Conservation (phyloP, 352 stramenopile species). For the Phytophthora macrochlamydospora region DNA sequence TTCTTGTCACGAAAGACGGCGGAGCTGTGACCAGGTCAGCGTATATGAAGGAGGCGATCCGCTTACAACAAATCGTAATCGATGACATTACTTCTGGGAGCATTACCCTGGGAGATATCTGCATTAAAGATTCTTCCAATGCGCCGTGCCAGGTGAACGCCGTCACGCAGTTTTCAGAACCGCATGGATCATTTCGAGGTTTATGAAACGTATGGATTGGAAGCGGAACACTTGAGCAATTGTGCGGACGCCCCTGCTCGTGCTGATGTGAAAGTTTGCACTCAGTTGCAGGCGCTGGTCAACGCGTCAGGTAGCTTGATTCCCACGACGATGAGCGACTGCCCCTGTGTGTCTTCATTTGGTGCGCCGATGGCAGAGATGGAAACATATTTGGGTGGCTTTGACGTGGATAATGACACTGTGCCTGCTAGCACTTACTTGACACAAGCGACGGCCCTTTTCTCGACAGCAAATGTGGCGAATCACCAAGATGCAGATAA, state of each 20-base stretch:
- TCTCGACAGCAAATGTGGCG: conserved; percentile 53
- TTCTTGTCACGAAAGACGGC: conserved; percentile 65
- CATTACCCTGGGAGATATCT: conserved; percentile 53
- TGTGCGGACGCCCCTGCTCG: conserved; percentile 30
- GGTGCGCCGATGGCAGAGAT: conserved; percentile 61
- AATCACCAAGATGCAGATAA: conserved; percentile 48
- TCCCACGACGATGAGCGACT: conserved; percentile 64
- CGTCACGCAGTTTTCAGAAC: conserved; percentile 72
- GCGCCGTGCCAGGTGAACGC: conserved; percentile 56
- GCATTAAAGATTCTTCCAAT: conserved; percentile 54
- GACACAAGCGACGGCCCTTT: conserved; percentile 48
- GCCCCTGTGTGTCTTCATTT: conserved; percentile 67
- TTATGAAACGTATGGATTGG: conserved; percentile 53
- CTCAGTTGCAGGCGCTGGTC: conserved; percentile 36
- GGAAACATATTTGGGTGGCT: conserved; percentile 60
- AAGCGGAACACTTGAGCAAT: conserved; percentile 50
- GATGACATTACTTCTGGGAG: conserved; percentile 21
- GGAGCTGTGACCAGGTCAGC: conserved; percentile 45
- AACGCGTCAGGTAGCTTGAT: conserved; percentile 35
- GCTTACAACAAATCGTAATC: conserved; percentile 46
- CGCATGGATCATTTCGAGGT: conserved; percentile 53
- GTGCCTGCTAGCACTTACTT: conserved; percentile 33
- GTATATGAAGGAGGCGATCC: conserved; percentile 64
- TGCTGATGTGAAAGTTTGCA: conserved; percentile 40
- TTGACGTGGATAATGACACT: conserved; percentile 26